Conservation (phyloP, 768 basidiomycete genomes). For the Fomitopsis pulvina region DNA sequence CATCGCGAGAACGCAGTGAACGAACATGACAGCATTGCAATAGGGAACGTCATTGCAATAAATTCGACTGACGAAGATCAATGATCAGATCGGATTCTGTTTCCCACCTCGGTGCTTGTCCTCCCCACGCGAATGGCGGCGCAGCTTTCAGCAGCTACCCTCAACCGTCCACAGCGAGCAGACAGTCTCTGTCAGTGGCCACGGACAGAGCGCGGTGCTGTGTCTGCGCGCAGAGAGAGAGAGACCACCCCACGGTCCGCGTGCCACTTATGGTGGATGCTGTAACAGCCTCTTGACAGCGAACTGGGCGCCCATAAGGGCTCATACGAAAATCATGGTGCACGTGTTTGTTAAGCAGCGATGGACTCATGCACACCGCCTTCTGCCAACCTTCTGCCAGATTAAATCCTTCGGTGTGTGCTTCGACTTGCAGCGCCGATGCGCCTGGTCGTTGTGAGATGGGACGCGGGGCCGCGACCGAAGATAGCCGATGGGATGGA, state of each 20-base stretch:
- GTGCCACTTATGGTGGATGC: too few species aligned
- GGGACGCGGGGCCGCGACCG: too few species aligned
- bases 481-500: constrained; percentile 5
- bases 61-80: background rate
- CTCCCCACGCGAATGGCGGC: background rate
- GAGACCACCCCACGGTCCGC: too few species aligned
- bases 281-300: too few species aligned
- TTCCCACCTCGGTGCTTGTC: background rate
- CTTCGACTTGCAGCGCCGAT: too few species aligned
- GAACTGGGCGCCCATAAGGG: constrained; percentile 17
- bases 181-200: background rate
- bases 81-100: background rate
- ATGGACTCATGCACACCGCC: constrained; percentile 25
- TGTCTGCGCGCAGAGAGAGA: too few species aligned
- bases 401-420: too few species aligned
- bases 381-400: background rate
- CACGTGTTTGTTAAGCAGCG: constrained; percentile 8
- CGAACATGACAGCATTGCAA: too few species aligned
- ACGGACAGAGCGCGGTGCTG: background rate
- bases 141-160: background rate
- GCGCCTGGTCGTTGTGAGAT: too few species aligned
- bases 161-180: background rate
- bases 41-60: background rate
- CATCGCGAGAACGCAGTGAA: too few species aligned
- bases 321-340: background rate